Percentiles rank a stretch among this genome's conserved stretches.
phyloP scores from a whole-genome alignment of 495 filamentous ascomycete genomes.

The Amphirosellinia nigrospora region DNA sequence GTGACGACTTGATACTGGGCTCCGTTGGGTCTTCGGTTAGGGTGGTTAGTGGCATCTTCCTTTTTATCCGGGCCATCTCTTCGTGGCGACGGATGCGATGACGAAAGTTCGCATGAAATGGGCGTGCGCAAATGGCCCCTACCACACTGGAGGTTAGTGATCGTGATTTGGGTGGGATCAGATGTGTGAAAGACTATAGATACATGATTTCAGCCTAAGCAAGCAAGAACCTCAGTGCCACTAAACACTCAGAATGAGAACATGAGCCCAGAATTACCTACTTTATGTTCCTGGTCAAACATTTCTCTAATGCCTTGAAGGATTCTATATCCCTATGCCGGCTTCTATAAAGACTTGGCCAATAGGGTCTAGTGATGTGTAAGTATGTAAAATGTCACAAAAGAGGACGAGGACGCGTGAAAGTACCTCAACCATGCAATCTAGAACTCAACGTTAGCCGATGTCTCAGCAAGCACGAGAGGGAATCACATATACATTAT shows the following conservation, averaged over 20 bases:
- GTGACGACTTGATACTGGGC: slow-evolving; percentile 30
- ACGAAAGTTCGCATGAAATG: slow-evolving; percentile 70
- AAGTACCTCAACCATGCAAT: slow-evolving; percentile 46
- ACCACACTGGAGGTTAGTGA: background rate
- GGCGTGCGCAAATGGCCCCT: slow-evolving; percentile 64
- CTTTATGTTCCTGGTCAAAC: slow-evolving; percentile 68
- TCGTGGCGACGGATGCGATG: slow-evolving; percentile 61
- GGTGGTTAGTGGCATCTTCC: slow-evolving; percentile 36
- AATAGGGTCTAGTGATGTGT: slow-evolving; percentile 59
- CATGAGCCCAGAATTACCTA: background rate
- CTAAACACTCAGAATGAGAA: background rate
- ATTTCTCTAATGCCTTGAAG: slow-evolving; percentile 70
- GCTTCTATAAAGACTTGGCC: slow-evolving; percentile 71
- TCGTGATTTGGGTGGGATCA: background rate
- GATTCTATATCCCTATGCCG: slow-evolving; percentile 67
- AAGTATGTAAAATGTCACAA: slow-evolving; percentile 46
- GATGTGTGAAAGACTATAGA: background rate
- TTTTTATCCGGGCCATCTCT: slow-evolving; percentile 49
- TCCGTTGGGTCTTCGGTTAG: slow-evolving; percentile 37
- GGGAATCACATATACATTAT: slow-evolving; percentile 39
- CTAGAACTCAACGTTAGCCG: slow-evolving; percentile 33
- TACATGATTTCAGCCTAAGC: background rate
- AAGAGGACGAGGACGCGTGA: background rate
- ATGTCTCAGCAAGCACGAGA: slow-evolving; percentile 11
- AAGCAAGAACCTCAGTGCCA: background rate